Base-by-base conservation (phyloP, 2,329 filamentous ascomycete species). In the Berkeleyomyces basicola region DNA sequence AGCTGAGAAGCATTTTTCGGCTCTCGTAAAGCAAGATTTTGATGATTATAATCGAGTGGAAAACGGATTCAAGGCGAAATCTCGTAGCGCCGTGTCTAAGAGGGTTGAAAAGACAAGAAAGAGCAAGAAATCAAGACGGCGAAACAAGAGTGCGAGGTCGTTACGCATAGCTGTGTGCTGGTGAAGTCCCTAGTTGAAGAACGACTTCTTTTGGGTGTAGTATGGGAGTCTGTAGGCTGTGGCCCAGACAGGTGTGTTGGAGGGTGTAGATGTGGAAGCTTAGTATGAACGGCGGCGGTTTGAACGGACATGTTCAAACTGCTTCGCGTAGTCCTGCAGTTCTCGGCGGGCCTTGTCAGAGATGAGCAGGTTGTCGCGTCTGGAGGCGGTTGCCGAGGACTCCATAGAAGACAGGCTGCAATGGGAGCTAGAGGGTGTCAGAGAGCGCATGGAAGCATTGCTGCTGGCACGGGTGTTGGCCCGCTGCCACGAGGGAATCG, bases 251-350 rank as follows among this genome's bases (percentile, higher is more conserved):
- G n/a, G 46, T 16, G 55, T 4, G 39, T 44, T 23, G 4, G 46
- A 39, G 11, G 39, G 40, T 61, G 4, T 46, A 11, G 5, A n/a
- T 23, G n/a, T 47, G 39, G 67, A 67, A 68, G 62, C 65, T 70
- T 78, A 83, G 70, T 79, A 77, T 39, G 81, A 79, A 75, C 83
- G 74, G 69, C 81, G 75, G 67, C 81, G 79, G 69, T 82, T 79
- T 62, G 77, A 71, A 66, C 88, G 81, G 64, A 87, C 85, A 67
- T 90, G 87, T 73, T 96, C 91, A 71, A 96, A 96, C 1, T 87
- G 90, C 70, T 86, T 88, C 67, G 88, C 88, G 73, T 96, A 96
- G 67, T 87, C 86, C 70, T 86, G 84, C 43, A 96, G 81, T 72
- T 95, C 90, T 72, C 82, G 84, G 69, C 83, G 84, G 37, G 88